phyloP scores from a whole-genome alignment of 306 rosid genomes.

The Carpinus fangiana region DNA sequence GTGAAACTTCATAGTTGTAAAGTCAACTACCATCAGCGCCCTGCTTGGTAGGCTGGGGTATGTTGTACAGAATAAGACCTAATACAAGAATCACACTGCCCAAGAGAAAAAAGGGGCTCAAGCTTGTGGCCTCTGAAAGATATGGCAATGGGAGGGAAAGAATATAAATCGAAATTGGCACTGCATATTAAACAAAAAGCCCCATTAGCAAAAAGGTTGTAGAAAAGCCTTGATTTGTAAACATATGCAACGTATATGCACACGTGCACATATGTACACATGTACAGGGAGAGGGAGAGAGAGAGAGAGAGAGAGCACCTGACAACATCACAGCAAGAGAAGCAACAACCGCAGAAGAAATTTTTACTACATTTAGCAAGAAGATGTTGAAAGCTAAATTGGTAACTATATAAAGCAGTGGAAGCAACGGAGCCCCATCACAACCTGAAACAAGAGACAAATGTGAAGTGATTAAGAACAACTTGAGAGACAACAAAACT shows the following conservation, averaged over 20 bases:
- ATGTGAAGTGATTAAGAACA: slow-evolving; percentile 13
- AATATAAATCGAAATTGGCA: slow-evolving; percentile 71
- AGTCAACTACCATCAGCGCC: slow-evolving; percentile 32
- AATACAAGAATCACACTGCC: slow-evolving; percentile 71
- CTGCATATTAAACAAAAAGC: slow-evolving; percentile 52
- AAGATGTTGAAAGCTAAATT: slow-evolving; percentile 83
- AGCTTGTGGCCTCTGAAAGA: slow-evolving; percentile 56
- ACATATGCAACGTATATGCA: background rate
- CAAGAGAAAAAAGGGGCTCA: slow-evolving; percentile 74
- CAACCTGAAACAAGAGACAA: slow-evolving; percentile 53
- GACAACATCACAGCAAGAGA: slow-evolving; percentile 80
- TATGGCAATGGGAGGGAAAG: slow-evolving; percentile 87
- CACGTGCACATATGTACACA: background rate
- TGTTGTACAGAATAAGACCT: slow-evolving; percentile 70
- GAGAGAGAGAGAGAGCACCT: slow-evolving; percentile 49
- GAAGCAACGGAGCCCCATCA: slow-evolving; percentile 86
- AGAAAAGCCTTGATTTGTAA: background rate
- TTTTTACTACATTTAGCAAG: slow-evolving; percentile 64
- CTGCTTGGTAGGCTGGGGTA: slow-evolving; percentile 44
- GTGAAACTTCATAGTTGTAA: background rate
- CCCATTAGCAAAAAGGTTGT: slow-evolving; percentile 11
- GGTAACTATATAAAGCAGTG: slow-evolving; percentile 63
- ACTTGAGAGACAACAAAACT: background rate
- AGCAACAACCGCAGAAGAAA: slow-evolving; percentile 78
- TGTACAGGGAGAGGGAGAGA: background rate